Evolutionary conservation across 2,329 filamentous ascomycete species (phyloP), one percentile per base, ranked within the genome.

Genomic region (Thielaviopsis ethacetica): DNA sequence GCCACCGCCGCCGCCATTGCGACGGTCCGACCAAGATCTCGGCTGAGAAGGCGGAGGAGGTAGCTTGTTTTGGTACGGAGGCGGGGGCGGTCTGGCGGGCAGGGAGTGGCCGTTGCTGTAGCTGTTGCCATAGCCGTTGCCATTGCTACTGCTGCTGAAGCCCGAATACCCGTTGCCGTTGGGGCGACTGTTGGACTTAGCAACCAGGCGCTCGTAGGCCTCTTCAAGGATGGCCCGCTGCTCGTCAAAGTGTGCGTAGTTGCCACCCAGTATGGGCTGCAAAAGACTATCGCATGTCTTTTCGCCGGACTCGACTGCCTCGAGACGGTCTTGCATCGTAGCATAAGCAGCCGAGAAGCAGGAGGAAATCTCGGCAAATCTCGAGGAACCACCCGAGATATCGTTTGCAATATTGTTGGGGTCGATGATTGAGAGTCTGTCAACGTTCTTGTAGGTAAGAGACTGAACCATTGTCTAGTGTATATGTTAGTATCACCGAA

Each of bases 401-500:
- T 98, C 93, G 68, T 97, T 97, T 26, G 77, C 73, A 0, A 80
- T 69, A 61, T 88, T 86, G 69, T 97, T 95, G 0, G 93, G 93
- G 67, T 98, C 93, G 61, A 95, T 85, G 65, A 98, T 95, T 9
- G 85, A 87, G 1, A 98, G 76, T 1, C 89, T 82, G 56, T 85
- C 76, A 15, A 69, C 71, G 65, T 84, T 83, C 65, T 79, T 80
- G 66, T 84, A 81, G 3, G 75, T 69, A 56, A 83, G 68, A 0
- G 66, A 67, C 30, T 63, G 68, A 17, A 78, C 75, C 26, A 74
- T 67, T 44, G 67, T 70, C 77, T 81, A n/a, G n/a, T 34, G 24
- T 24, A 59, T 61, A n/a, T 63, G 54, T 50, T 59, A 57, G 38
- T 30, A 52, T 55, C 13, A 7, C 19, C n/a, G 15, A 44, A 57